phyloP scores from a whole-genome alignment of 1,139 yeast genomes.

The Zygosaccharomyces pseudobailii region DNA sequence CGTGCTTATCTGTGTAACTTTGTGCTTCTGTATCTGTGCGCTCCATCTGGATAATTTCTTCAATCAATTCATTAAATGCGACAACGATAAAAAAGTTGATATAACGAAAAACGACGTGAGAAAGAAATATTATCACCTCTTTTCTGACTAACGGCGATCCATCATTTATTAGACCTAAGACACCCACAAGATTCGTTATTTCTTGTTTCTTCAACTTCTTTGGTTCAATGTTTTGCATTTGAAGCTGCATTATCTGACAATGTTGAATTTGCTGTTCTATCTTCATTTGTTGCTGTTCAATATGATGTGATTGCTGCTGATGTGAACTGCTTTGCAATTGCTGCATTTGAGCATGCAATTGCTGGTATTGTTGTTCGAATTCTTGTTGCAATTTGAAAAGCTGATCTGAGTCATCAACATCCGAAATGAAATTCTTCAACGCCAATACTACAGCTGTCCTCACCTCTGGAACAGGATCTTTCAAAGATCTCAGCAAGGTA shows the following conservation, averaged over 20 bases:
- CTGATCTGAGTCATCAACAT: constrained; percentile 37
- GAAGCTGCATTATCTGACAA: constrained; percentile 28
- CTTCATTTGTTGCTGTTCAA: constrained; percentile 31
- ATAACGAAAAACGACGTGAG: constrained; percentile 68
- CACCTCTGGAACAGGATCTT: constrained; percentile 94
- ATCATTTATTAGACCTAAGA: constrained; percentile 58
- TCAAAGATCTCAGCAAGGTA: constrained; percentile 52
- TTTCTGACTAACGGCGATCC: constrained; percentile 87
- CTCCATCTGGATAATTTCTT: constrained; percentile 66
- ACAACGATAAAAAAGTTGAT: constrained; percentile 74
- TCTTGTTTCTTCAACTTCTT: constrained; percentile 41
- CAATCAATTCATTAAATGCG: constrained; percentile 81
- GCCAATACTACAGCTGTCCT: constrained; percentile 80
- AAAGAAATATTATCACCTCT: constrained; percentile 74
- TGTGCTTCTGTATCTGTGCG: constrained; percentile 41
- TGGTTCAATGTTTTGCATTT: constrained; percentile 30
- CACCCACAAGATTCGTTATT: constrained; percentile 41
- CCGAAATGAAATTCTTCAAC: constrained; percentile 64
- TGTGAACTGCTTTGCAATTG: constrained; percentile 25
- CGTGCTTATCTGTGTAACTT: constrained; percentile 24
- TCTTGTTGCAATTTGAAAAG: constrained; percentile 31
- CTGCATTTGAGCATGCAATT: constrained; percentile 31
- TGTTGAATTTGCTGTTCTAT: constrained; percentile 31
- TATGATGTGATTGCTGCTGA: constrained; percentile 19
- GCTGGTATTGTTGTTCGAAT: constrained; percentile 31